A percentile compares a stretch with the other conserved stretches of the same genome.
Conservation (phyloP, 306 rosid species). For the Trifolium pratense region DNA sequence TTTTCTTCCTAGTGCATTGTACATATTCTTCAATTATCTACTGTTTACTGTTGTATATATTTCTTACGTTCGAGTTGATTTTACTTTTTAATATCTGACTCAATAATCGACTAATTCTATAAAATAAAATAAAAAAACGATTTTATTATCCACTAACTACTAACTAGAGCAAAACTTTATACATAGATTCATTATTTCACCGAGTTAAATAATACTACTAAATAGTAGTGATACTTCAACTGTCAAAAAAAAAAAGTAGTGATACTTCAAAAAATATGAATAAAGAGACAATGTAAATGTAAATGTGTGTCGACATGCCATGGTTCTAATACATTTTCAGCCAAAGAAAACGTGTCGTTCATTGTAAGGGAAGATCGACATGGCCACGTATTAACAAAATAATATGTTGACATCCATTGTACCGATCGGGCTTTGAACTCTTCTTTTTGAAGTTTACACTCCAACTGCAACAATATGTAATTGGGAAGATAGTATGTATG, state of each 20-base stretch:
- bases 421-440: not conserved
- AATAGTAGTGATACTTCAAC: not conserved
- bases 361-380: not conserved
- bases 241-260: too few relatives aligned
- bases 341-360: constrained; percentile 25
- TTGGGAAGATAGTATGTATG: not conserved
- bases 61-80: not conserved
- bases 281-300: not conserved
- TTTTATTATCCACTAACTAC: too few relatives aligned
- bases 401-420: not conserved
- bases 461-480: not conserved
- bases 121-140: too few relatives aligned
- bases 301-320: constrained; percentile 20
- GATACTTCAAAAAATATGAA: not conserved
- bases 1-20: constrained; percentile 23
- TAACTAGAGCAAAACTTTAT: too few relatives aligned
- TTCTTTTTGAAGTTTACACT: not conserved
- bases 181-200: not conserved
- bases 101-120: not conserved
- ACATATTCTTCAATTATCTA: constrained; percentile 25
- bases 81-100: not conserved
- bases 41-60: not conserved
- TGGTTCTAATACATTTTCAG: not conserved
- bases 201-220: not conserved
- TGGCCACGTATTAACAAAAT: not conserved